Base-by-base conservation (phyloP, 305 asterid genomes). In the Ilex paraguariensis region DNA sequence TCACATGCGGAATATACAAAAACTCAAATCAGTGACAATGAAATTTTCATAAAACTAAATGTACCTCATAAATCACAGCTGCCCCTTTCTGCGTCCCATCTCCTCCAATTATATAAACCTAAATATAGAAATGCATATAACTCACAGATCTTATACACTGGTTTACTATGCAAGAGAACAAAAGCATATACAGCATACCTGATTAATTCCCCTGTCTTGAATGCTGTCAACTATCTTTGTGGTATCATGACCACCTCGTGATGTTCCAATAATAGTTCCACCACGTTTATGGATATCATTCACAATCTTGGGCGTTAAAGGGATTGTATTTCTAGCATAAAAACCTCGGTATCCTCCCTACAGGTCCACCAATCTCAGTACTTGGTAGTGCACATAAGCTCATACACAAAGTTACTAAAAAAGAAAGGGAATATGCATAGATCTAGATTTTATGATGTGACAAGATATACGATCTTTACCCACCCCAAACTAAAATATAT, bases 301-400 rank as follows among this genome's bases (percentile, higher is more conserved):
- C 66, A 89, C 97, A 12, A 64, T 16, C 42, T 85, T 84, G 15
- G 97, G 95, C 6, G 91, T 85, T 33, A 92, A 81, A 55, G 88
- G 6, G 40, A 80, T 62, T 12, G 86, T 81, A 74, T 92, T 92
- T 63, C 79, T 84, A n/a, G 98, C 75, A 70, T 90, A 92, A 75
- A 92, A 92, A 7, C 98, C 97, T 10, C 86, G 72, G 51, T 77
- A 92, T 64, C 98, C 98, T 64, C 95, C 98, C 98, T 92, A 54
- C 64, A 76, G 51, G 64, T 69, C 15, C 53, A 68, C 56, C 30
- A 51, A 56, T 51, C 33, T 56, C 48, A 30, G 75, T 66, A 74
- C 67, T 56, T n/a, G 33, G 17, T 44, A 36, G 60, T 40, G 65
- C 66, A 40, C n/a, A 59, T 39, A 60, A 50, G n/a, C 31, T 39